These are phyloP conservation scores for Eucalyptus decipiens DNA, from an alignment of 345 rosid genomes.

Conservation along the genomic window DNA sequence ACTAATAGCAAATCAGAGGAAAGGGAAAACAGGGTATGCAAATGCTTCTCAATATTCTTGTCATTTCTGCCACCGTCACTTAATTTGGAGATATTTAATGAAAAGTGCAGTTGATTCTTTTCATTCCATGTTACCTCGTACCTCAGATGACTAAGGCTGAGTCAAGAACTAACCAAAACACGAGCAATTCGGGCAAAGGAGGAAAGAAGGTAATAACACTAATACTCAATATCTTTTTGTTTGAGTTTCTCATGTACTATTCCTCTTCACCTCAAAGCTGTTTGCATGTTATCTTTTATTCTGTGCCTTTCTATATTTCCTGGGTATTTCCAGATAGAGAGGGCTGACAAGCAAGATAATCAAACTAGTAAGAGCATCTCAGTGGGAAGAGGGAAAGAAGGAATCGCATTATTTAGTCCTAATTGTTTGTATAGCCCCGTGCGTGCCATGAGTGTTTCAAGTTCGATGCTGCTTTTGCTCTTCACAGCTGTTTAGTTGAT, in stretches of 20 bases:
- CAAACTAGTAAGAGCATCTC: neutral
- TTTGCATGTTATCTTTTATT: neutral
- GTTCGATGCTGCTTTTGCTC: neutral
- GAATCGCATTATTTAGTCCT: neutral
- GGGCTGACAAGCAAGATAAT: too few species aligned
- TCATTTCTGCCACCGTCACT: neutral
- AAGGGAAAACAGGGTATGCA: neutral
- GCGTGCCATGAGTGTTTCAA: neutral
- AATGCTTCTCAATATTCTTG: neutral
- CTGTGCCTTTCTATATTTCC: neutral
- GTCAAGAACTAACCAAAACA: neutral
- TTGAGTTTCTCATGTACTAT: neutral
- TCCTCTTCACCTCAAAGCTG: neutral
- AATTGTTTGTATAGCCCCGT: neutral
- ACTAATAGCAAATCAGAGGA: neutral
- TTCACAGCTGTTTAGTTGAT: neutral
- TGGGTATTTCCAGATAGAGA: neutral
- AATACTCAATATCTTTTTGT: neutral
- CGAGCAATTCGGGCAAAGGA: neutral
- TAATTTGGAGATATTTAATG: neutral
- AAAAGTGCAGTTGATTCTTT: neutral
- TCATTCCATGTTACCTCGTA: neutral
- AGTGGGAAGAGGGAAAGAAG: neutral
- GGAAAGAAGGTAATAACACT: neutral
- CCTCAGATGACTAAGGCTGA: neutral